Evolutionary conservation across 306 rosid genomes (phyloP).

Genomic region (Amphicarpaea edgeworthii): DNA sequence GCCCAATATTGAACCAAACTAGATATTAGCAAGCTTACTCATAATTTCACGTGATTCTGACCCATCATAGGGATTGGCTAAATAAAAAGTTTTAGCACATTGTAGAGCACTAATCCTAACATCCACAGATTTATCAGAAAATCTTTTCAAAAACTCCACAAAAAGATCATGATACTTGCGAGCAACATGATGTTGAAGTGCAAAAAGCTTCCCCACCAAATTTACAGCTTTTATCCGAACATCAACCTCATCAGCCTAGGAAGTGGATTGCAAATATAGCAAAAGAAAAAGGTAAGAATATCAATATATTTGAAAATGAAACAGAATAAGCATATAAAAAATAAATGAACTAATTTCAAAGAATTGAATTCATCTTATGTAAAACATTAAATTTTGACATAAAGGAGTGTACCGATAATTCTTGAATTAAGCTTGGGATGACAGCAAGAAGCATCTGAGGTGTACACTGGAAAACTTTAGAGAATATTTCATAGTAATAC

Average conservation of each 20-base stretch:
- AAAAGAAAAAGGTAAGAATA: conserved; percentile 21
- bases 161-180: conserved; percentile 72
- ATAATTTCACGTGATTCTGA: conserved; percentile 71
- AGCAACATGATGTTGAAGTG: conserved; percentile 69
- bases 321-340: conserved; percentile 16
- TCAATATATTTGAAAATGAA: conserved; percentile 12
- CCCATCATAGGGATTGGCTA: conserved; percentile 57
- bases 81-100: conserved; percentile 73
- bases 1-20: conserved; percentile 38
- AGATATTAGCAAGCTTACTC: conserved; percentile 73
- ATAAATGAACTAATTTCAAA: conserved; percentile 28
- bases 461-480: conserved; percentile 70
- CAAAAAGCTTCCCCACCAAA: conserved; percentile 82
- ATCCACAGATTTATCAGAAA: conserved; percentile 88
- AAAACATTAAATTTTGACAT: conserved; percentile 17
- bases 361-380: conserved; percentile 21
- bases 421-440: conserved; percentile 79
- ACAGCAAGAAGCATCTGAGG: conserved; percentile 85
- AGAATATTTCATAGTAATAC: conserved; percentile 81
- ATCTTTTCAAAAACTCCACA: conserved; percentile 81
- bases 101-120: conserved; percentile 85
- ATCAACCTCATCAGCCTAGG: conserved; percentile 95
- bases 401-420: conserved; percentile 64
- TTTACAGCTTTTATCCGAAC: conserved; percentile 90
- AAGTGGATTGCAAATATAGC: conserved; percentile 41